Conservation (phyloP, 495 filamentous ascomycete genomes). For the Hypoxylon fragiforme region DNA sequence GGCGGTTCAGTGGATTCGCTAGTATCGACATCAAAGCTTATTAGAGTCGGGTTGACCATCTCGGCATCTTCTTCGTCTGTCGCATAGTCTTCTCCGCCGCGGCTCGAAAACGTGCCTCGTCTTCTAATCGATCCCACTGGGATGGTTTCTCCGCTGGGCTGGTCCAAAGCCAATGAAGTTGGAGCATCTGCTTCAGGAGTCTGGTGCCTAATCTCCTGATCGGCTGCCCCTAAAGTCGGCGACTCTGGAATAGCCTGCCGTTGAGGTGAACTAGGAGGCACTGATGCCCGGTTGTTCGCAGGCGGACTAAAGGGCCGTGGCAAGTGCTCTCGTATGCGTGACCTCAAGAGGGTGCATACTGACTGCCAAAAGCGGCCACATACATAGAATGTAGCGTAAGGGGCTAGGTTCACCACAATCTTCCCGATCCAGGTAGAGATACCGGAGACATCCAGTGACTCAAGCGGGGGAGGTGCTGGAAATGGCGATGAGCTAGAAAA, state of each 20-base stretch:
- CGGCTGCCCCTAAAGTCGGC: conserved; percentile 33
- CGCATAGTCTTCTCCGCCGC: conserved; percentile 44
- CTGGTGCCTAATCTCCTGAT: conserved; percentile 33
- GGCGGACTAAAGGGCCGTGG: conserved; percentile 21
- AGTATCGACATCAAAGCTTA: conserved; percentile 61
- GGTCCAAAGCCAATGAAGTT: conserved; percentile 30
- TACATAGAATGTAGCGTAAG: conserved; percentile 42
- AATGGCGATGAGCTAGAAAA: conserved; percentile 54
- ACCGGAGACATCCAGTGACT: conserved; percentile 23
- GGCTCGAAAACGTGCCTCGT: conserved; percentile 37
- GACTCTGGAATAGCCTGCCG: conserved; percentile 32
- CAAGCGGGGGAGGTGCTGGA: conserved; percentile 38
- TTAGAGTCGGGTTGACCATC: conserved; percentile 52
- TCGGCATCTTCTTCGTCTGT: conserved; percentile 57
- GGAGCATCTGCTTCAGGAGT: conserved; percentile 28
- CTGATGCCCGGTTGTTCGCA: background rate
- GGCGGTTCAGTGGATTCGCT: conserved; percentile 48
- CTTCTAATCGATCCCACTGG: conserved; percentile 38
- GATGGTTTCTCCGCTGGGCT: conserved; percentile 29
- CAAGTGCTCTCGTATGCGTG: conserved; percentile 18
- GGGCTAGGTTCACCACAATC: conserved; percentile 35
- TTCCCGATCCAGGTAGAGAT: conserved; percentile 39
- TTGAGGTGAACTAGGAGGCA: conserved; percentile 3
- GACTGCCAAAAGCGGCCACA: conserved; percentile 23
- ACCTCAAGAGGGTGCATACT: conserved; percentile 12